Evolutionary conservation across 371 early-diverging fungal species (phyloP).

Genomic region (Batkoa obscura): DNA sequence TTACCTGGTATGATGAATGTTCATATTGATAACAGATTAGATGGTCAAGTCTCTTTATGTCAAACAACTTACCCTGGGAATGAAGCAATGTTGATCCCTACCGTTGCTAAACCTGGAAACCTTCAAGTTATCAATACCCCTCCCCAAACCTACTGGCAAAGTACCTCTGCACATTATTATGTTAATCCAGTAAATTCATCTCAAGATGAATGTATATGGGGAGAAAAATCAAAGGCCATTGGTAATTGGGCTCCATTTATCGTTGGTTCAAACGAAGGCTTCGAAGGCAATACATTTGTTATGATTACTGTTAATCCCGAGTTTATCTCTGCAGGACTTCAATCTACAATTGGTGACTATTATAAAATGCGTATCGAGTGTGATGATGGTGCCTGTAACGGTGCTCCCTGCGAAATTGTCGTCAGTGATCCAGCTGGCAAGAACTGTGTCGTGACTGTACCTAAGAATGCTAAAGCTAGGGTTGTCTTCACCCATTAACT

Average conservation of each 20-base stretch:
- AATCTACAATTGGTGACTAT: neutral
- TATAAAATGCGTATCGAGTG: neutral
- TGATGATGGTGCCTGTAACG: neutral
- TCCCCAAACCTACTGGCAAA: constrained; percentile 3
- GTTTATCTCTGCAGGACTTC: neutral
- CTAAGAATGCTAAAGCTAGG: neutral
- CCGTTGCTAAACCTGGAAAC: neutral
- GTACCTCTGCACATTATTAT: constrained; percentile 7
- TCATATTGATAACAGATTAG: neutral
- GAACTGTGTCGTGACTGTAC: neutral
- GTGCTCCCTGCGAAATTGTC: neutral
- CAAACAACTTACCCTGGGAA: constrained; percentile 7
- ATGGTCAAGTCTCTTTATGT: neutral
- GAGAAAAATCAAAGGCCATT: neutral
- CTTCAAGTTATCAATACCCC: constrained; percentile 1
- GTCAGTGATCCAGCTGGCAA: neutral
- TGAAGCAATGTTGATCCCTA: constrained; percentile 7
- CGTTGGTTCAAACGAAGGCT: constrained; percentile 3
- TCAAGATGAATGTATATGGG: neutral
- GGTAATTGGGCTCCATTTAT: constrained; percentile 9
- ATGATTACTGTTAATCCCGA: neutral
- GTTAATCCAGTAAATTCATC: neutral
- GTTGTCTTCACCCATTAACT: neutral
- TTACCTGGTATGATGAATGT: neutral
- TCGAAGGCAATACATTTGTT: neutral